phyloP scores from a whole-genome alignment of 371 early-diverging fungal genomes.

The Chytridium lagenaria region DNA sequence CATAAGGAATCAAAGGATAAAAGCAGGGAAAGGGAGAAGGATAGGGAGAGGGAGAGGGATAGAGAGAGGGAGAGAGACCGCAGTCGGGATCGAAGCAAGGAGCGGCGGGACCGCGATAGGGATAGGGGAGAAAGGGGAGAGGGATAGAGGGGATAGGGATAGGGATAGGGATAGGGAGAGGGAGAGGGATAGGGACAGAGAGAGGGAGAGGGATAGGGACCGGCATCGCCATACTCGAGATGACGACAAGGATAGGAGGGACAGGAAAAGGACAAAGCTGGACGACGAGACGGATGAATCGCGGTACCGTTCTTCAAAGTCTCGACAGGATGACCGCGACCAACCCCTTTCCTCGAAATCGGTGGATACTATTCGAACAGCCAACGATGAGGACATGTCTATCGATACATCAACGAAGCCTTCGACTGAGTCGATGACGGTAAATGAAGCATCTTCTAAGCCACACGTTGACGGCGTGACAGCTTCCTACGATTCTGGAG shows the following conservation, averaged over 20 bases:
- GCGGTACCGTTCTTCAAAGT: no score
- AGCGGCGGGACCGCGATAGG: slow-evolving; percentile 25
- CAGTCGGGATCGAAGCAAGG: slow-evolving; percentile 39
- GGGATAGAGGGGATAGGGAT: slow-evolving; percentile 18
- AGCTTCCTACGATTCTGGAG: neutral
- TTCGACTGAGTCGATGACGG: neutral
- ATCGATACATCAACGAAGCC: slow-evolving; percentile 14
- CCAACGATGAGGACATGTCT: neutral
- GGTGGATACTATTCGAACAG: neutral
- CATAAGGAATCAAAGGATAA: no score
- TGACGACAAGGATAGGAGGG: no score
- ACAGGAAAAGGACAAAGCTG: slow-evolving; percentile 26
- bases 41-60: slow-evolving; percentile 26
- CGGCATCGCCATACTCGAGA: no score
- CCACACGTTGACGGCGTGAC: neutral
- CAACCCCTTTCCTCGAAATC: neutral
- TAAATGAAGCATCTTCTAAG: neutral
- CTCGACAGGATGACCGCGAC: neutral
- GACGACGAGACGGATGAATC: neutral
- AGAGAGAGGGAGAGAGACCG: slow-evolving; percentile 45
- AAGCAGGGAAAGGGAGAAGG: no score
- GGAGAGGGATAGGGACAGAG: slow-evolving; percentile 19
- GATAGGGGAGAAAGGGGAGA: slow-evolving; percentile 31
- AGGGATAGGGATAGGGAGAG: slow-evolving; percentile 29
- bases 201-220: slow-evolving; percentile 26